Evolutionary conservation across 2,329 filamentous ascomycete species (phyloP).

Genomic region (Fusarium verticillioides): DNA sequence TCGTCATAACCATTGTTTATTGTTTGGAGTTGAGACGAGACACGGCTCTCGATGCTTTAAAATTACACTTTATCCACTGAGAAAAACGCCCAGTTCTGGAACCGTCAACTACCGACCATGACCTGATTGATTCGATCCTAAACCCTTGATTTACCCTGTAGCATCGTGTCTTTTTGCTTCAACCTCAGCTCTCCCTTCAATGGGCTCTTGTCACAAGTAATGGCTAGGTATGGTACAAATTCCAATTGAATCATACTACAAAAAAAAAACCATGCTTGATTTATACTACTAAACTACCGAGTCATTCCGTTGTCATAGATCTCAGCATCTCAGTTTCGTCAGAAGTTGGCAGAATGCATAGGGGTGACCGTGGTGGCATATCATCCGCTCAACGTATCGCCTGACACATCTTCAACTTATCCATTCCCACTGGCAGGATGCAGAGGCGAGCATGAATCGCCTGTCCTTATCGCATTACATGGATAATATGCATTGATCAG

Average conservation of each 20-base stretch:
- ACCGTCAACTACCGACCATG: neutral
- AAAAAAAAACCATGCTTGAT: neutral
- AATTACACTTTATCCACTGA: neutral
- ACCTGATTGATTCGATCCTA: neutral
- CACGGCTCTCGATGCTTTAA: neutral
- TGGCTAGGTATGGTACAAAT: neutral
- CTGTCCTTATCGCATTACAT: constrained; percentile 11
- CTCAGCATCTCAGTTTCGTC: neutral
- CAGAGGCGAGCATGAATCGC: neutral
- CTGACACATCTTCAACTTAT: neutral
- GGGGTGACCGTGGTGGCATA: neutral
- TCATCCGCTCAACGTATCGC: neutral
- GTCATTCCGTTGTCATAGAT: neutral
- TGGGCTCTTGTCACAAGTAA: neutral
- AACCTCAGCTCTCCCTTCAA: neutral
- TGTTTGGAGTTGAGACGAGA: constrained; percentile 29
- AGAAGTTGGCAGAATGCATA: neutral
- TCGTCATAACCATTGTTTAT: neutral
- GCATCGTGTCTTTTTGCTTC: neutral
- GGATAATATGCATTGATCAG: neutral
- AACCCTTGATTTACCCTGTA: constrained; percentile 4
- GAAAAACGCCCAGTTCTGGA: neutral
- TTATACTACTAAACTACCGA: neutral
- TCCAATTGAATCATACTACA: neutral
- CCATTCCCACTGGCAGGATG: too few relatives aligned